A percentile compares a stretch with the other conserved stretches of the same genome.
These are phyloP conservation scores for Candida maesae DNA, from an alignment of 805 yeast species.

Conservation along the genomic window DNA sequence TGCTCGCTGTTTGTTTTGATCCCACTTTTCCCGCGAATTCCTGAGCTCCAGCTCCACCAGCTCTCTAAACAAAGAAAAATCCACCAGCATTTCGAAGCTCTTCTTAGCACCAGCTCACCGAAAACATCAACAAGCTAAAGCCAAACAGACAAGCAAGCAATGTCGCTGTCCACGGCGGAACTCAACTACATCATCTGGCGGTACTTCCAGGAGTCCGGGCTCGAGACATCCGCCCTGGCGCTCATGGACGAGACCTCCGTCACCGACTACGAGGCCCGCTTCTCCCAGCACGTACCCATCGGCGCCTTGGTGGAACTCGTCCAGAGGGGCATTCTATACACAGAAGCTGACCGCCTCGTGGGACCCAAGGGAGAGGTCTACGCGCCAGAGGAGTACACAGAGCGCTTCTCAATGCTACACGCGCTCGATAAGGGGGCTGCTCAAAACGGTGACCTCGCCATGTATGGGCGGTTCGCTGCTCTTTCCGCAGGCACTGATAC, in stretches of 20 bases:
- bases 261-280: slow-evolving; percentile 48
- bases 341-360: slow-evolving; percentile 62
- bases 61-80: too few species aligned
- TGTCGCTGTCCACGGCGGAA: slow-evolving; percentile 82
- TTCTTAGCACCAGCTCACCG: too few species aligned
- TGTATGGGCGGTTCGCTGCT: slow-evolving; percentile 23
- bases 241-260: slow-evolving; percentile 71
- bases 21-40: neutral
- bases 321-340: slow-evolving; percentile 79
- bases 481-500: slow-evolving; percentile 1
- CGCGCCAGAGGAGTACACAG: slow-evolving; percentile 16
- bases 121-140: neutral
- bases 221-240: slow-evolving; percentile 73
- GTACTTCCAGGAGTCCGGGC: slow-evolving; percentile 82
- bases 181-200: slow-evolving; percentile 91
- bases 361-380: slow-evolving; percentile 31
- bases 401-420: slow-evolving; percentile 48
- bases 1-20: neutral
- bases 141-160: too few species aligned
- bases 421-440: slow-evolving; percentile 45
- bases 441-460: slow-evolving; percentile 25
- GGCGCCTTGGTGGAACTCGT: slow-evolving; percentile 80
- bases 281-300: slow-evolving; percentile 54
- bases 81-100: too few species aligned
- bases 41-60: too few species aligned